Percentiles rank a stretch among this genome's conserved stretches.
Conservation (phyloP, 331 rosid species). For the Malus hybrid region DNA sequence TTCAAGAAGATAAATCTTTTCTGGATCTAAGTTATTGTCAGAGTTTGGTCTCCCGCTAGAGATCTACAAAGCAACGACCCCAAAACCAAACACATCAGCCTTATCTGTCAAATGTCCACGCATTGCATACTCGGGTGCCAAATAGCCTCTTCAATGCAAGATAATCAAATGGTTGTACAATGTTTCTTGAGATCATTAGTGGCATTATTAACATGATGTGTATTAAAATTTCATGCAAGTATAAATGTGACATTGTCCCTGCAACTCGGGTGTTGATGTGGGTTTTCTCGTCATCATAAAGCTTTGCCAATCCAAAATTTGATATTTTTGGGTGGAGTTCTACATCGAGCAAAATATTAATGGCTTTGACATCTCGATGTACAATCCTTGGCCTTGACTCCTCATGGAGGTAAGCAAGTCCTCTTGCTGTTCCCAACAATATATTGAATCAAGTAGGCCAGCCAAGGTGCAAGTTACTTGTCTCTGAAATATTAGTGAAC, state of each 20-base stretch:
- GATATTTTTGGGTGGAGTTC: slow-evolving; percentile 23
- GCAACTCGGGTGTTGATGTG: slow-evolving; percentile 28
- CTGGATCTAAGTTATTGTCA: not conserved
- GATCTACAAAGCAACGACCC: slow-evolving; percentile 19
- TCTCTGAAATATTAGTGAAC: not conserved
- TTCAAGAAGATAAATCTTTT: slow-evolving; percentile 18
- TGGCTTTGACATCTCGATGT: slow-evolving; percentile 24
- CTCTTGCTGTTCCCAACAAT: slow-evolving; percentile 21
- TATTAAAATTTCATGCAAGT: too few relatives aligned
- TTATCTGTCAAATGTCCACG: slow-evolving; percentile 17
- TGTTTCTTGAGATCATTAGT: not conserved
- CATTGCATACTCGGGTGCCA: slow-evolving; percentile 23
- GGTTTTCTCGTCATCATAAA: slow-evolving; percentile 17
- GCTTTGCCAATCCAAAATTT: slow-evolving; percentile 25
- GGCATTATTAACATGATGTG: too few relatives aligned
- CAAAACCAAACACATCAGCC: slow-evolving; percentile 18
- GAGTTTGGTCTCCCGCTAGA: slow-evolving; percentile 16
- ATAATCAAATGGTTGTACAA: not conserved
- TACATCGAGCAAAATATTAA: slow-evolving; percentile 25
- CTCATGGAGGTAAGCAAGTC: slow-evolving; percentile 27
- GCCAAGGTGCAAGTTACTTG: slow-evolving; percentile 10
- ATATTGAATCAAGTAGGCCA: slow-evolving; percentile 18
- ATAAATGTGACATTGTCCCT: slow-evolving; percentile 12
- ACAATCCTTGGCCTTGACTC: slow-evolving; percentile 19
- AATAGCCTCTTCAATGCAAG: slow-evolving; percentile 13